Percentiles rank a stretch among this genome's conserved stretches.
Conservation (phyloP, 768 basidiomycete species). For the Cystobasidium onofrii region DNA sequence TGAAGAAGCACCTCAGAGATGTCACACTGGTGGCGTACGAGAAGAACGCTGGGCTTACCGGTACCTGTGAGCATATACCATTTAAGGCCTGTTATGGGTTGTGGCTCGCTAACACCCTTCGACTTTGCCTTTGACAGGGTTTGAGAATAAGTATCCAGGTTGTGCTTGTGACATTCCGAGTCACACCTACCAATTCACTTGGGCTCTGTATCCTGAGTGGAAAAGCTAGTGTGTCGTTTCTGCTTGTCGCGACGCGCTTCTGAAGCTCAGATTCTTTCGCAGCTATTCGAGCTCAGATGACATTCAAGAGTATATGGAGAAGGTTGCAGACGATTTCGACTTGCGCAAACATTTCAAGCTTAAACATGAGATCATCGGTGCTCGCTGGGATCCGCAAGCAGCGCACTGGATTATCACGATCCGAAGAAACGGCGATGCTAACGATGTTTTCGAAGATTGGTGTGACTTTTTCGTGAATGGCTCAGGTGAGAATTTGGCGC, state of each 20-base stretch:
- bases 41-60: conserved; percentile 33
- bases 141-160: conserved; percentile 39
- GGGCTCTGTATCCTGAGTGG: conserved; percentile 21
- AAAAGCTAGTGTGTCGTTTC: neutral
- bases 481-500: conserved; percentile 46
- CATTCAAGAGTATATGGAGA: conserved; percentile 54
- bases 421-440: neutral
- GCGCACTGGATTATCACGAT: conserved; percentile 56
- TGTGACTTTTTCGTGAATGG: conserved; percentile 58
- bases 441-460: conserved; percentile 51
- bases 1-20: conserved; percentile 29
- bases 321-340: conserved; percentile 26
- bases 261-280: conserved; percentile 26
- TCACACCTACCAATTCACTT: conserved; percentile 36
- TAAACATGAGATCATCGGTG: conserved; percentile 50
- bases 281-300: conserved; percentile 58
- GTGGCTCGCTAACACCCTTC: neutral
- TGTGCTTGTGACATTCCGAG: conserved; percentile 58
- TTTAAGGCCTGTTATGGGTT: neutral
- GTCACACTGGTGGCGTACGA: conserved; percentile 33
- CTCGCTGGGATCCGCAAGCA: conserved; percentile 51
- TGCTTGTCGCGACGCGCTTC: neutral
- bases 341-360: conserved; percentile 27
- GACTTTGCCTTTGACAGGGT: neutral
- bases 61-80: conserved; percentile 29